Conservation (phyloP, 2,329 filamentous ascomycete genomes). For the Pseudocercospora macadamiae region DNA sequence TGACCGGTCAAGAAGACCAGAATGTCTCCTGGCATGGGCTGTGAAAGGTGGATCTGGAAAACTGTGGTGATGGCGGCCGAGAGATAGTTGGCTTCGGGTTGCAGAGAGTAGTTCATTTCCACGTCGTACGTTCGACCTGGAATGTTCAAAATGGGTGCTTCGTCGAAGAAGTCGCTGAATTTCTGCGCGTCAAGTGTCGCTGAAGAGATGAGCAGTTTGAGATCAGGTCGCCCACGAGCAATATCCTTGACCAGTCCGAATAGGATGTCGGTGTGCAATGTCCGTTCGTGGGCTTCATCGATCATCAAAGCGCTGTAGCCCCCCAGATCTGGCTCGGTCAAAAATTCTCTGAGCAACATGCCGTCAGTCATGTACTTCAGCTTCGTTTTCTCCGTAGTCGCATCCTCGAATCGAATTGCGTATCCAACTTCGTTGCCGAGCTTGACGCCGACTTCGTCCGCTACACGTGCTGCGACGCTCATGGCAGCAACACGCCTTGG, state of each 20-base stretch:
- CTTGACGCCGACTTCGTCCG: slow-evolving; percentile 89
- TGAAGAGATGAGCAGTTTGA: slow-evolving; percentile 89
- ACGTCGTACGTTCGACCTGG: slow-evolving; percentile 88
- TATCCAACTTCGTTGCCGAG: slow-evolving; percentile 93
- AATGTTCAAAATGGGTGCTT: slow-evolving; percentile 92
- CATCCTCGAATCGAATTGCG: slow-evolving; percentile 91
- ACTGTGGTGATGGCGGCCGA: slow-evolving; percentile 88
- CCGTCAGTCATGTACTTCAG: slow-evolving; percentile 98
- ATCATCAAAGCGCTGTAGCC: slow-evolving; percentile 91
- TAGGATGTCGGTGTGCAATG: slow-evolving; percentile 86
- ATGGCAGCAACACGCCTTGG: slow-evolving; percentile 94
- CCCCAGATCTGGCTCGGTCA: slow-evolving; percentile 82
- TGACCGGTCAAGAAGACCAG: slow-evolving; percentile 94
- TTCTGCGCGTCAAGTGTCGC: slow-evolving; percentile 94
- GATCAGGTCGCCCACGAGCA: slow-evolving; percentile 75
- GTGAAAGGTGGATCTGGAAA: slow-evolving; percentile 91
- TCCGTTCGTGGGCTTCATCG: slow-evolving; percentile 95
- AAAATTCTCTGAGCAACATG: slow-evolving; percentile 86
- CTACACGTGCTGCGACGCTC: slow-evolving; percentile 94
- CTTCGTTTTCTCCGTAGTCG: slow-evolving; percentile 85
- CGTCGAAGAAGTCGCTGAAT: slow-evolving; percentile 88
- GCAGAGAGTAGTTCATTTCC: slow-evolving; percentile 85
- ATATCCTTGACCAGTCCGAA: slow-evolving; percentile 89
- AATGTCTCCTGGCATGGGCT: slow-evolving; percentile 78
- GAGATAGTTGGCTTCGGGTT: slow-evolving; percentile 92